phyloP scores from a whole-genome alignment of 768 basidiomycete genomes.

The Tricholoma sp. region DNA sequence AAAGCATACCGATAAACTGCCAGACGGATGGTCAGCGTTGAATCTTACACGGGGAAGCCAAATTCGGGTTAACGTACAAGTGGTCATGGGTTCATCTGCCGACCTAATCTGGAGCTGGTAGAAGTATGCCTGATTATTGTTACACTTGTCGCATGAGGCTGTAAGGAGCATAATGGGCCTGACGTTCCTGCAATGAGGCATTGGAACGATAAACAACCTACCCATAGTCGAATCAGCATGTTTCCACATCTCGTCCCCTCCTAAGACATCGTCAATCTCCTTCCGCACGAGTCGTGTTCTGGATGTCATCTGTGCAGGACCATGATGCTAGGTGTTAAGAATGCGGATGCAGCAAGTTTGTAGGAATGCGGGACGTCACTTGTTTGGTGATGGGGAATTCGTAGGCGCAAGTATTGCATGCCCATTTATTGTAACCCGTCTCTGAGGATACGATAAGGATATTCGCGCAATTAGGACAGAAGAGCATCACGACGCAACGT shows the following conservation, averaged over 20 bases:
- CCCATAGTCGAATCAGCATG: conserved; percentile 87
- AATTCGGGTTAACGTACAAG: conserved; percentile 34
- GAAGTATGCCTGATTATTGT: conserved; percentile 82
- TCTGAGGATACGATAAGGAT: conserved; percentile 73
- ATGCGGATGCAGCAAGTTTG: neutral
- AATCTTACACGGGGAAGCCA: too few relatives aligned
- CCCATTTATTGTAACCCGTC: conserved; percentile 86
- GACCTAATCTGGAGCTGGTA: conserved; percentile 95
- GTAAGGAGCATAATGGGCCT: neutral
- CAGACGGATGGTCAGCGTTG: neutral
- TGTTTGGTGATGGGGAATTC: conserved; percentile 90
- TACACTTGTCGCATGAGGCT: conserved; percentile 75
- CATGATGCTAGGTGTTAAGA: neutral
- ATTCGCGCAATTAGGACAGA: conserved; percentile 94
- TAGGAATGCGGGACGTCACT: conserved; percentile 36
- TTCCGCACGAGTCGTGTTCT: conserved; percentile 84
- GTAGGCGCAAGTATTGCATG: conserved; percentile 91
- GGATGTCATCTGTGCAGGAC: conserved; percentile 77
- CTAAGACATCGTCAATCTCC: conserved; percentile 91
- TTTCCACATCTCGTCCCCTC: conserved; percentile 90
- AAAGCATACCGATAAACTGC: conserved; percentile 56
- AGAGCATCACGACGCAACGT: conserved; percentile 83
- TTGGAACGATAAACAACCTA: conserved; percentile 33
- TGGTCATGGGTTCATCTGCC: conserved; percentile 89
- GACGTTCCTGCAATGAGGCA: neutral